Evolutionary conservation across 106 monocot species (phyloP).

Genomic region (Triglochin maritima): DNA sequence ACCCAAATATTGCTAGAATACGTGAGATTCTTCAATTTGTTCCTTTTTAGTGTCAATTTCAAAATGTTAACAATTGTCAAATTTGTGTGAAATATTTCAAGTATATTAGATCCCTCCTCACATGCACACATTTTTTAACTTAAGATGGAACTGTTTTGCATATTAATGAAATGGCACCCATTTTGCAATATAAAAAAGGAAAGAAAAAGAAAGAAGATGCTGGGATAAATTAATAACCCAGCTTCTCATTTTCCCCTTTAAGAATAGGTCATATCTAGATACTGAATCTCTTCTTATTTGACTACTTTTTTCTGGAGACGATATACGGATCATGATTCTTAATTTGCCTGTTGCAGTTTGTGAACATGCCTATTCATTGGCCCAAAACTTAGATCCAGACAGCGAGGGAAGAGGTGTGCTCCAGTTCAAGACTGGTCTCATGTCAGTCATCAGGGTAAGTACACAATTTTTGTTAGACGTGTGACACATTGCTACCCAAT

Average conservation of each 20-base stretch:
- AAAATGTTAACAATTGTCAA: not conserved
- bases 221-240: too few relatives aligned
- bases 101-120: too few relatives aligned
- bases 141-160: too few relatives aligned
- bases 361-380: slow-evolving; percentile 83
- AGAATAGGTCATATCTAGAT: too few relatives aligned
- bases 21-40: slow-evolving; percentile 25
- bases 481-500: not conserved
- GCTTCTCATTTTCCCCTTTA: too few relatives aligned
- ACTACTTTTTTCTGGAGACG: too few relatives aligned
- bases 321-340: too few relatives aligned
- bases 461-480: not conserved
- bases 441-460: slow-evolving; percentile 74
- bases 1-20: slow-evolving; percentile 70
- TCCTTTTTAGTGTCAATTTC: not conserved
- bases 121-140: too few relatives aligned
- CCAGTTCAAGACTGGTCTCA: slow-evolving; percentile 90
- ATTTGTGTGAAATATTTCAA: not conserved
- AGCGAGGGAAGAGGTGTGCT: slow-evolving; percentile 87
- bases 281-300: too few relatives aligned
- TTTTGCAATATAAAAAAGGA: too few relatives aligned
- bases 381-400: slow-evolving; percentile 82
- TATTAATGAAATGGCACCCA: too few relatives aligned
- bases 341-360: slow-evolving; percentile 44
- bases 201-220: too few relatives aligned